Base-by-base conservation (phyloP, 2,329 filamentous ascomycete species). In the Coleophoma crateriformis region DNA sequence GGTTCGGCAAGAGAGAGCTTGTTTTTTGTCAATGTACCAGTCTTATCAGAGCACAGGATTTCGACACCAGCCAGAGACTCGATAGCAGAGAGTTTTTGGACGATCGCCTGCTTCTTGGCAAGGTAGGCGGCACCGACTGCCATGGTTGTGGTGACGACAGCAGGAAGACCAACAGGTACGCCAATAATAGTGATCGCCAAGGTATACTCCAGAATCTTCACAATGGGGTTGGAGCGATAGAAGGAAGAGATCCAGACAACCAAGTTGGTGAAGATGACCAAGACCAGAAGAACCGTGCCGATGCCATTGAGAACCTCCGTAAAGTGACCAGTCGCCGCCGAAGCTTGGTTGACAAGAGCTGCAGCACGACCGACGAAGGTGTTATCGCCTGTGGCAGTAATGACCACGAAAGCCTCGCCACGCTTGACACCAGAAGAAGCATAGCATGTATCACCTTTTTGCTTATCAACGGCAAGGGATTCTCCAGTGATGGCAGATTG, bases 11-110 rank as follows among this genome's bases (percentile, higher is more conserved):
- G 78, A 56, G 89, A 92, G 19, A 95, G 82, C 77, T 94, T 95
- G 79, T 95, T 95, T 79, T 92, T 94, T 67, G 90, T 95, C 67
- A 95, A 73, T 51, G 90, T 95, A 74, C 90, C 90, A 32, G 90
- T 95, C 81, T 95, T 95, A 80, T 95, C 90, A 47, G 90, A 92
- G 78, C 90, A 95, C 50, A 95, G 86, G 69, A 95, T 94, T 72
- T 95, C 87, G 55, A 95, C 90, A 76, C 90, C 90, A 66, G 90
- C 90, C 57, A 95, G 79, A 22, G 90, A 95, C 76, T 95, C 90
- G 55, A 95, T 95, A 57, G 90, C 90, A 33, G 86, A 90, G 47
- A 95, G 83, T 77, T 92, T 95, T 76, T 95, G 90, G 58, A 95
- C 90, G 59, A 95, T 95, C 48, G 90, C 90, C 75, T 91, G 84